Base-by-base conservation (phyloP, 1,139 yeast species). In the Pichia norvegensis region DNA sequence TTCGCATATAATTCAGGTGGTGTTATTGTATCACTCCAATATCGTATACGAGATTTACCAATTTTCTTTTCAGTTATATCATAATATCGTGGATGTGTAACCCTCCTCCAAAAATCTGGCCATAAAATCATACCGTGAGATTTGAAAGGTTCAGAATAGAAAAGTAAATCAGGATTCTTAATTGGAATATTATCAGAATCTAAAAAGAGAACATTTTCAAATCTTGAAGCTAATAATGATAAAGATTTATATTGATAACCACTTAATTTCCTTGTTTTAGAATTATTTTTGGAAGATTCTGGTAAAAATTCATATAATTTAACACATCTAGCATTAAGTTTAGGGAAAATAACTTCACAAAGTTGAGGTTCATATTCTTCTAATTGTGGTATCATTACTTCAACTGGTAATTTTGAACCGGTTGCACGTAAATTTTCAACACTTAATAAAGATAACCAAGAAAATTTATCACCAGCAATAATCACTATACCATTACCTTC, bases 21-120 rank as follows among this genome's bases (percentile, higher is more conserved):
- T 6, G 61, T 57, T 5, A 58, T 50, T 33, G 57, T 56, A 51
- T 63, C 67, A 16, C 49, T 42, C 21, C 52, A 51, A 44, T 53
- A 48, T 42, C 67, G 47, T 13, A 61, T 55, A 29, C 62, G 49
- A 31, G 46, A 59, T 21, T 67, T 68, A 23, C 62, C 64, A 4
- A 76, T 69, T 10, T 61, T 53, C 4, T 67, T 62, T 8, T 71
- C 76, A 1, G 81, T 74, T 40, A 79, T 67, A n/a, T 74, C 70
- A 54, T 78, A 80, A 54, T 67, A 80, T 31, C 59, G 60, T 2
- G 86, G 85, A 29, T 79, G 76, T 1, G 79, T 75, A 1, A 80
- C 72, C 49, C 85, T 67, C 53, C 72, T 68, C 85, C 86, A 80
- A 56, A 76, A 80, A 58, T 80, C 85, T 5, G 85, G 85, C 85